phyloP scores from a whole-genome alignment of 495 filamentous ascomycete genomes.

The Choiromyces venosus region DNA sequence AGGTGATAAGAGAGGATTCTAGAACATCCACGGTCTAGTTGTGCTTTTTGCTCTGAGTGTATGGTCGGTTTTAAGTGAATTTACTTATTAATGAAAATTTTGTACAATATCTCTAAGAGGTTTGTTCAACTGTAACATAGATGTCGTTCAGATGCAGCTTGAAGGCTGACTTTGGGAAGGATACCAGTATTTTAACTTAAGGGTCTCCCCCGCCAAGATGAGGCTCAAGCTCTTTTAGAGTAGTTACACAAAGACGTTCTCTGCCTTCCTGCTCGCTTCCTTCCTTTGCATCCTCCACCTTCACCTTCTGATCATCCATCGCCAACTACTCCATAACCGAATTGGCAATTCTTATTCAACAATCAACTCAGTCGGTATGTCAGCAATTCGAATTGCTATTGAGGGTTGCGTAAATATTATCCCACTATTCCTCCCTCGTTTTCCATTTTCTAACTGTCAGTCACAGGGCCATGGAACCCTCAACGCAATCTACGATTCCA shows the following conservation, averaged over 20 bases:
- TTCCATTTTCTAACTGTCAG: conserved; percentile 12
- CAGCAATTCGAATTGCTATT: conserved; percentile 48
- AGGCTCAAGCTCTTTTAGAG: background rate
- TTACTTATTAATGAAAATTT: background rate
- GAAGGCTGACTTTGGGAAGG: background rate
- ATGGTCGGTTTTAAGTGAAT: background rate
- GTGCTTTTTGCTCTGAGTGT: background rate
- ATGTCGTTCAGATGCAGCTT: background rate
- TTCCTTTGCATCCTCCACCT: background rate
- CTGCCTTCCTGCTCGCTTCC: background rate
- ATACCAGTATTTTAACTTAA: background rate
- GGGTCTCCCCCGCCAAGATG: background rate
- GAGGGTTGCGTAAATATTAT: conserved; percentile 70
- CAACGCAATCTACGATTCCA: conserved; percentile 77
- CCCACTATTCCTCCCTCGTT: background rate
- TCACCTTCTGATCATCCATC: background rate
- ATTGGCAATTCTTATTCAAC: background rate
- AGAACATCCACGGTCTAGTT: background rate
- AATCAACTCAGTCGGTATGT: background rate
- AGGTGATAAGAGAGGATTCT: background rate
- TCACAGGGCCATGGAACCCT: conserved; percentile 81
- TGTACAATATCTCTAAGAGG: background rate
- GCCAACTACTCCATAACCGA: background rate
- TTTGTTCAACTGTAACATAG: background rate
- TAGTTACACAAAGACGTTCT: background rate